These are phyloP conservation scores for Dimargaris xerosporica DNA, from an alignment of 192 early-diverging fungal species.

Conservation along the genomic window DNA sequence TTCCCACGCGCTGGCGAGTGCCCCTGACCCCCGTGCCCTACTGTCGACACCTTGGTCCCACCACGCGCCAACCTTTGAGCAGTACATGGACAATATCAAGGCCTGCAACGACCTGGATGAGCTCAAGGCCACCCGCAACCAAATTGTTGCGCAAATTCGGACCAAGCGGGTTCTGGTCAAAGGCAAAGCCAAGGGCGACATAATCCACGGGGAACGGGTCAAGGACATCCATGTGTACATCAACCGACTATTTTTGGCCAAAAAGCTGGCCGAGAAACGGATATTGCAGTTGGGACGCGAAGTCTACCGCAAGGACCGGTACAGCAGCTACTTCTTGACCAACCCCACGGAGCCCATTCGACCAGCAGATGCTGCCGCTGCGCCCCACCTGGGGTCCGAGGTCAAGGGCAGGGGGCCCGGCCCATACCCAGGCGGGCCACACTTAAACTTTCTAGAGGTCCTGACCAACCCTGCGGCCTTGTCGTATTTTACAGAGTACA, in stretches of 20 bases:
- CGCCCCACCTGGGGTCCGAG: background rate
- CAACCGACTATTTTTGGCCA: slow-evolving; percentile 55
- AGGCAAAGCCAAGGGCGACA: slow-evolving; percentile 49
- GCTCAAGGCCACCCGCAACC: slow-evolving; percentile 47
- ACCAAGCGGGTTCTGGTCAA: slow-evolving; percentile 39
- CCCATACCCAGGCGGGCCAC: slow-evolving; percentile 15
- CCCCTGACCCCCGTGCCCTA: slow-evolving; percentile 5
- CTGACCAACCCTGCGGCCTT: slow-evolving; percentile 46
- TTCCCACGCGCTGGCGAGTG: slow-evolving; percentile 6
- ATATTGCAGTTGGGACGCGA: slow-evolving; percentile 36
- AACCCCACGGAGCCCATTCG: background rate
- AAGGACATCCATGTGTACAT: slow-evolving; percentile 56
- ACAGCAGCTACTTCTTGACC: background rate
- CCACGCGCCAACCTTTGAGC: slow-evolving; percentile 44
- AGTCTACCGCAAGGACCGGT: slow-evolving; percentile 27
- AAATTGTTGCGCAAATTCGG: slow-evolving; percentile 56
- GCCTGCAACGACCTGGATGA: slow-evolving; percentile 42
- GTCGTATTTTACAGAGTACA: slow-evolving; percentile 66
- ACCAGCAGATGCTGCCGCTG: background rate
- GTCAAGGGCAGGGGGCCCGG: background rate
- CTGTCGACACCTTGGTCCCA: slow-evolving; percentile 5
- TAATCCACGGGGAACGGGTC: slow-evolving; percentile 67
- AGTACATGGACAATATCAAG: slow-evolving; percentile 59
- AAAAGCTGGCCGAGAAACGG: slow-evolving; percentile 55
- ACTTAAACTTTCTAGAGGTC: slow-evolving; percentile 37